phyloP scores from a whole-genome alignment of 208 protist species.

The Leishmania turanica region DNA sequence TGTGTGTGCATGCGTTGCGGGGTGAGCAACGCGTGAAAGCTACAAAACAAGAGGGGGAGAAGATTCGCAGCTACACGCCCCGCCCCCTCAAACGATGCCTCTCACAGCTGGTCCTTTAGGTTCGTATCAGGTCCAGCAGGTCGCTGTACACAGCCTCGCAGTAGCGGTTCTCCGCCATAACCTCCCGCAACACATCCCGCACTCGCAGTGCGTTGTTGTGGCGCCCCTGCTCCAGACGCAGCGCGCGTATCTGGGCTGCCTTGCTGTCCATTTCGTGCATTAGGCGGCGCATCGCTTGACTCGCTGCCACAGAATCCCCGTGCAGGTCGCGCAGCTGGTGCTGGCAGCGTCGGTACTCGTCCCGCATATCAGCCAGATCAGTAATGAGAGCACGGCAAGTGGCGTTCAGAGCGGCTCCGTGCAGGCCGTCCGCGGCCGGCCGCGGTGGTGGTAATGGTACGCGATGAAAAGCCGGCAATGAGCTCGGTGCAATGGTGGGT shows the following conservation, averaged over 20 bases:
- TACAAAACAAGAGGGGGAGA: background rate
- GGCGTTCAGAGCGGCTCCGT: constrained; percentile 42
- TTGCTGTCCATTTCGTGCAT: constrained; percentile 70
- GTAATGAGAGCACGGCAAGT: constrained; percentile 52
- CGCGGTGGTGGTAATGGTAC: background rate
- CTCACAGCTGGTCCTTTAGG: background rate
- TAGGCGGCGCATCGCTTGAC: constrained; percentile 62
- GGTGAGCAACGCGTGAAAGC: background rate
- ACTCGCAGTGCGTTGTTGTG: constrained; percentile 47
- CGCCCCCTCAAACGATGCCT: background rate
- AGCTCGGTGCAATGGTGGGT: background rate
- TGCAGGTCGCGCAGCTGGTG: constrained; percentile 48
- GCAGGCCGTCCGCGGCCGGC: background rate
- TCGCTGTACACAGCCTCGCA: constrained; percentile 74
- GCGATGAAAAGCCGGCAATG: background rate
- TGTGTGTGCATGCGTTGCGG: background rate
- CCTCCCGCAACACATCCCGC: constrained; percentile 70
- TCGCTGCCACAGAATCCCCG: constrained; percentile 60
- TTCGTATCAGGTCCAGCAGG: constrained; percentile 43
- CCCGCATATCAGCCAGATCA: constrained; percentile 50
- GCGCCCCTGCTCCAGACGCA: constrained; percentile 56
- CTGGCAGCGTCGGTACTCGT: constrained; percentile 52
- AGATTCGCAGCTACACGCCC: background rate
- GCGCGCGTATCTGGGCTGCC: constrained; percentile 53
- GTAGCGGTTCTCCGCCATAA: constrained; percentile 69